Base-by-base conservation (phyloP, 2,329 filamentous ascomycete species). In the Zelopaecilomyces penicillatus region DNA sequence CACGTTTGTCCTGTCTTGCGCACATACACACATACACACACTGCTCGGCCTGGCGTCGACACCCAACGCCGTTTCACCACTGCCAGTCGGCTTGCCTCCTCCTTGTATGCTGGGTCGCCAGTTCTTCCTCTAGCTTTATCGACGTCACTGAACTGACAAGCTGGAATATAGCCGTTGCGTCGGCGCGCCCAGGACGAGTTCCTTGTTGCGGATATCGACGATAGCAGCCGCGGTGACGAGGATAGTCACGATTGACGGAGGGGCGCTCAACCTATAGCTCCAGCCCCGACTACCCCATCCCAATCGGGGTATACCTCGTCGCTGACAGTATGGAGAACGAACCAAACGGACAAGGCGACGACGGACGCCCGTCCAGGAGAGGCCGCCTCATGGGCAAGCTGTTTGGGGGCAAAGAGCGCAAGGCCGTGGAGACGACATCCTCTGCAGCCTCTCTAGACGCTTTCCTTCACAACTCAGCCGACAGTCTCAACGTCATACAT, bases 341-440 rank as follows among this genome's bases (percentile, higher is more conserved):
- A 47, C 58, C 63, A 41, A 57, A 57, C 46, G 52, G 62, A 50
- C 57, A 60, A 39, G 54, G 57, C 52, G 62, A 66, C 45, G 68
- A 70, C 49, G 64, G 61, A 47, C 63, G 65, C 46, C 58, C 60
- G 48, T 70, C 71, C 32, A 71, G 66, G 59, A 66, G 71, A 54
- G 71, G 71, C 55, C 77, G 79, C 49, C 62, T 83, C 39, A 82
- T 82, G 73, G 78, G 78, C 52, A 81, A 79, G 66, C 66, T 83
- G 46, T 81, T 81, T 56, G 69, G 70, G 45, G 61, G 61, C 49
- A 72, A 67, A 56, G 70, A 70, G 43, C 61, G 65, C 41, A 55
- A 56, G 30, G 53, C 57, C 12, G 57, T 10, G n/a, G 46, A 48
- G 19, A 44, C 61, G 12, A 60, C 58, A 45, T 61, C 62, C 41